Evolutionary conservation across 345 rosid species (phyloP), one percentile per base, ranked within the genome.

Genomic region (Hibiscus trionum): DNA sequence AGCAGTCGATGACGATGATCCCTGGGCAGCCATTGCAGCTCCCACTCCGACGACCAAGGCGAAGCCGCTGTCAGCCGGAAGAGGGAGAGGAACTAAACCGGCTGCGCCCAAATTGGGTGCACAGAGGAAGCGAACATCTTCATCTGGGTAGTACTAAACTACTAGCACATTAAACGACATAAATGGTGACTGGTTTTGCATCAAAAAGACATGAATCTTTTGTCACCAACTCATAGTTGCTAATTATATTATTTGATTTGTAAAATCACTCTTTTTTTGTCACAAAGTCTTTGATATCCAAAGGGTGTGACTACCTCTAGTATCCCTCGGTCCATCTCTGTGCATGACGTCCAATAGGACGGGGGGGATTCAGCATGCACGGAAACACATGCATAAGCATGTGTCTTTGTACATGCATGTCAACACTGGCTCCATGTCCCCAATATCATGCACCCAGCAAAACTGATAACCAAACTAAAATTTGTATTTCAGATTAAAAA

Each of bases 11-110:
- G 93, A 89, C 39, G 89, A 91, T 62, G 98, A 95, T 61, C 97
- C 97, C 2, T 95, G 97, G 98, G 91, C 96, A 49, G 87, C 98
- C 58, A 90, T 95, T 53, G 99, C 99, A 66, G 98, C 99, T 79
- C 97, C 99, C 24, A 78, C 86, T 57, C 98, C 99, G 19, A 84
- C 93, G 46, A 92, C 94, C 10, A 83, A 80, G 53, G 97, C 85
- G 4, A 95, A 83, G 78, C 17, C 63, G 16, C 27, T 59, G 14
- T 77, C 93, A 16, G 83, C 93, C 50, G 85, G 90, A 59, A 59
- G 37, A 59, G 94, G 93, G 57, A 84, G 94, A 74, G 98, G 84
- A 76, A 67, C 86, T 52, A 92, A 90, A 82, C 86, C 91, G 1
- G 83, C 85, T 44, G 88, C 93, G 64, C 82, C 80, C 37, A 95